phyloP scores from a whole-genome alignment of 2,329 filamentous ascomycete genomes.

The Fusarium aywerte region DNA sequence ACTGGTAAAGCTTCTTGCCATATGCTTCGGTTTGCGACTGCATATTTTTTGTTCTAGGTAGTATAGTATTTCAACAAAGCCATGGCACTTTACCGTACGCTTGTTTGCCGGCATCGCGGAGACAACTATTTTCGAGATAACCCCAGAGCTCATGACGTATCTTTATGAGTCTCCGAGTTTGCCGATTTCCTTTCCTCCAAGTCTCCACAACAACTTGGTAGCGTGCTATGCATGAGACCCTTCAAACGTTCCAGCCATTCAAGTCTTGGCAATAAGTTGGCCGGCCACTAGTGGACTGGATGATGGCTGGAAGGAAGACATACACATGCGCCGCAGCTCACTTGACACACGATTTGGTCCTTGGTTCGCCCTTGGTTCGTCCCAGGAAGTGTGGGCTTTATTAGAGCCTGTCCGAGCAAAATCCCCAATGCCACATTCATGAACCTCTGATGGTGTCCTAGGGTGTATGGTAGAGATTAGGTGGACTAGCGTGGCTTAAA shows the following conservation, averaged over 20 bases:
- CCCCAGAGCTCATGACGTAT: constrained; percentile 11
- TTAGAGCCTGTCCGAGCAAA: constrained; percentile 37
- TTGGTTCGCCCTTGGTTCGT: constrained; percentile 36
- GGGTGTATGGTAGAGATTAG: constrained; percentile 37
- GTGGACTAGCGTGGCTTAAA: constrained; percentile 20
- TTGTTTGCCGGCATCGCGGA: neutral
- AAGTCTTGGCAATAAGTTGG: constrained; percentile 21
- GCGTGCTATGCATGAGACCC: constrained; percentile 16
- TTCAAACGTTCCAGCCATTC: constrained; percentile 17
- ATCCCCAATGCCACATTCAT: constrained; percentile 44
- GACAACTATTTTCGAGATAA: neutral
- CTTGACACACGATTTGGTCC: constrained; percentile 46
- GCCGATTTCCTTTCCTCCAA: constrained; percentile 18
- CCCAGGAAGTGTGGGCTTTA: constrained; percentile 30
- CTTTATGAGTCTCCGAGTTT: constrained; percentile 22
- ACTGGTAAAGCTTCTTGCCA: constrained; percentile 3
- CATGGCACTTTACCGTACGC: neutral
- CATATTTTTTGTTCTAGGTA: neutral
- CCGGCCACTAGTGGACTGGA: constrained; percentile 36
- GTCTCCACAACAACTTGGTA: constrained; percentile 21
- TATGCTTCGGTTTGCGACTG: neutral
- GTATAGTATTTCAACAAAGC: neutral
- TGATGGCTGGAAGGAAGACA: constrained; percentile 40
- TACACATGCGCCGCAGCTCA: constrained; percentile 49
- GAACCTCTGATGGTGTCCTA: constrained; percentile 31